Evolutionary conservation across 139 green algal species (phyloP), one percentile per base, ranked within the genome.

Genomic region (Gonium pectorale): DNA sequence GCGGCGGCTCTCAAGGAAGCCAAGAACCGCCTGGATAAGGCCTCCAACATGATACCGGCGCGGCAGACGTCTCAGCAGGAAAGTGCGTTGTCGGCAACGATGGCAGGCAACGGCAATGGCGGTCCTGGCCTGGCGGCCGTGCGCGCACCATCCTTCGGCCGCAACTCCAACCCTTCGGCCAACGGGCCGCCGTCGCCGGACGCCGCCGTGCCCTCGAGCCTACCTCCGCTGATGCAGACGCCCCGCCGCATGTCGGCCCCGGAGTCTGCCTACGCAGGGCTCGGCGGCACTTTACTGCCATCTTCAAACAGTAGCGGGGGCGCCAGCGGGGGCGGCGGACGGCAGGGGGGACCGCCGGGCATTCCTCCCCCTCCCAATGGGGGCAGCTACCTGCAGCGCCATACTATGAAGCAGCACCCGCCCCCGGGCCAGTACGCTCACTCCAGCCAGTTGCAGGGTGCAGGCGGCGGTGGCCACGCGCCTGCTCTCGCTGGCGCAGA

Each of bases 101-200:
- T 1, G 70, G 70, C 21, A 52, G 51, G 33, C 33, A 68, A 52
- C 38, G 51, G 72, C 72, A 56, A 52, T 38, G 72, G 52, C 13
- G 72, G 15, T 17, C 17, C 29, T 7, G n/a, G 11, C 21, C 40
- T 71, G 59, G 59, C 29, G 27, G 40, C 64, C 21, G 41, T 82
- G 0, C 75, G 75, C 0, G 51, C 31, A 2, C 37, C 59, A 0
- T 82, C 75, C 4, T 82, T 82, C n/a, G 2, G n/a, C 2, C 59
- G 41, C 3, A n/a, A 26, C 29, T 49, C 66, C 22, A 21, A 8
- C 9, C 66, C 66, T 5, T 11, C 27, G 4, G 7, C 24, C 4
- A 35, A 27, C 40, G 75, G 40, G 33, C 75, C 75, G 13, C 43
- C 75, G 2, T 82, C 75, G n/a, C 75, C 75, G 3, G 75, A 82